Conservation (phyloP, 768 basidiomycete species). For the Royoungia palumana region DNA sequence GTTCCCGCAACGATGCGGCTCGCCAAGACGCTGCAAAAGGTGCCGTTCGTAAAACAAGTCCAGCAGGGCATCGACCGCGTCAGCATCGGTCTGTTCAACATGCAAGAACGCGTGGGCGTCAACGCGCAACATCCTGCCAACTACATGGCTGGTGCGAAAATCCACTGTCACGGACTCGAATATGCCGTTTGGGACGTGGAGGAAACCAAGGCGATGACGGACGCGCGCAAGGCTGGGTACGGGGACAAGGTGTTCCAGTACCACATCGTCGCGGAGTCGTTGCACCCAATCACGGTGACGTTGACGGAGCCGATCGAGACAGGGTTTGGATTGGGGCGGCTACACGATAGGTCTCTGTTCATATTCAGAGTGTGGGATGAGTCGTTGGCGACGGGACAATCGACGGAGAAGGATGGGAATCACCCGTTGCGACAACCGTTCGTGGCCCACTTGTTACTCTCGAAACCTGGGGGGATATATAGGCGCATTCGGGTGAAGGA, state of each 20-base stretch:
- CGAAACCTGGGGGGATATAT: constrained; percentile 16
- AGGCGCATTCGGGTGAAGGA: constrained; percentile 16
- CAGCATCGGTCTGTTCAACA: constrained; percentile 16
- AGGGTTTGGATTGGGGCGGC: constrained; percentile 15
- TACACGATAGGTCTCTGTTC: constrained; percentile 14
- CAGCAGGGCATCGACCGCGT: constrained; percentile 13
- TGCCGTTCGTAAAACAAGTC: constrained; percentile 10
- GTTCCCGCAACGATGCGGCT: constrained; percentile 14
- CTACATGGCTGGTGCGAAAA: constrained; percentile 16
- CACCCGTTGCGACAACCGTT: constrained; percentile 21
- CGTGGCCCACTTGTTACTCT: constrained; percentile 17
- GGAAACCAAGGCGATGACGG: constrained; percentile 13
- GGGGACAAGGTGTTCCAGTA: constrained; percentile 10
- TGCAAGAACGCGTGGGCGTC: constrained; percentile 17
- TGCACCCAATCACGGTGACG: constrained; percentile 22
- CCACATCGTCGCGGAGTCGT: constrained; percentile 13
- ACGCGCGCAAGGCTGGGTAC: background rate
- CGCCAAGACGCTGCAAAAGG: constrained; percentile 2
- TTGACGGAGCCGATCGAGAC: constrained; percentile 18
- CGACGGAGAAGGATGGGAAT: constrained; percentile 4
- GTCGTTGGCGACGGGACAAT: constrained; percentile 11
- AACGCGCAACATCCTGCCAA: constrained; percentile 21
- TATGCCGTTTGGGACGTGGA: constrained; percentile 15
- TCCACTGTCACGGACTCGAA: constrained; percentile 23
- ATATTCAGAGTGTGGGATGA: constrained; percentile 22